Percentiles rank a stretch among this genome's conserved stretches.
Conservation (phyloP, 2,329 filamentous ascomycete genomes). For the Xylariales sp. region DNA sequence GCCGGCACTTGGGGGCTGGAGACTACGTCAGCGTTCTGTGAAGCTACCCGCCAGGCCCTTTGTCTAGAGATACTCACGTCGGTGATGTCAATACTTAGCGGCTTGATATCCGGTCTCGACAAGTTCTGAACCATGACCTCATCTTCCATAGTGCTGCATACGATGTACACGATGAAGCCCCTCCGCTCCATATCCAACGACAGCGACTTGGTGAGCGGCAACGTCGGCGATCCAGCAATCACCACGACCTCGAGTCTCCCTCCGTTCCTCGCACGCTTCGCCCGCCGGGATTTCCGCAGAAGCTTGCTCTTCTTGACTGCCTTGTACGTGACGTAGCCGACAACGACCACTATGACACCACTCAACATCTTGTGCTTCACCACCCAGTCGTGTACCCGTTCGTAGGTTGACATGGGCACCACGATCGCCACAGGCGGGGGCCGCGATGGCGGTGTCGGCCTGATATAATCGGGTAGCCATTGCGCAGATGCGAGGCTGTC, state of each 20-base stretch:
- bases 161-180: slow-evolving; percentile 90
- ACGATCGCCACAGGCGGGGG: slow-evolving; percentile 30
- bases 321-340: slow-evolving; percentile 59
- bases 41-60: neutral
- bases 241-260: slow-evolving; percentile 83
- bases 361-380: slow-evolving; percentile 67
- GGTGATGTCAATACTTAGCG: slow-evolving; percentile 77
- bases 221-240: slow-evolving; percentile 79
- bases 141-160: slow-evolving; percentile 80
- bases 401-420: slow-evolving; percentile 31
- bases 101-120: slow-evolving; percentile 74
- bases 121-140: slow-evolving; percentile 73
- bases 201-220: slow-evolving; percentile 78
- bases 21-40: too few relatives aligned
- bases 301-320: slow-evolving; percentile 48
- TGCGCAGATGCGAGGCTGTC: slow-evolving; percentile 61
- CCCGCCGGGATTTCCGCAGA: slow-evolving; percentile 65
- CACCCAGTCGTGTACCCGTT: slow-evolving; percentile 67
- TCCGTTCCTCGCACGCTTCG: slow-evolving; percentile 74
- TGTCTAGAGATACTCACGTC: slow-evolving; percentile 52
- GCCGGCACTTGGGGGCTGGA: slow-evolving; percentile 62
- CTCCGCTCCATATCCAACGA: slow-evolving; percentile 82
- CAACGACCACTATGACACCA: slow-evolving; percentile 64
- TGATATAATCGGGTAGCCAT: slow-evolving; percentile 70
- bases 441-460: slow-evolving; percentile 52